A percentile compares a stretch with the other conserved stretches of the same genome.
Conservation (phyloP, 1,284 basidiomycete species). For the Heimioporus retisporus region DNA sequence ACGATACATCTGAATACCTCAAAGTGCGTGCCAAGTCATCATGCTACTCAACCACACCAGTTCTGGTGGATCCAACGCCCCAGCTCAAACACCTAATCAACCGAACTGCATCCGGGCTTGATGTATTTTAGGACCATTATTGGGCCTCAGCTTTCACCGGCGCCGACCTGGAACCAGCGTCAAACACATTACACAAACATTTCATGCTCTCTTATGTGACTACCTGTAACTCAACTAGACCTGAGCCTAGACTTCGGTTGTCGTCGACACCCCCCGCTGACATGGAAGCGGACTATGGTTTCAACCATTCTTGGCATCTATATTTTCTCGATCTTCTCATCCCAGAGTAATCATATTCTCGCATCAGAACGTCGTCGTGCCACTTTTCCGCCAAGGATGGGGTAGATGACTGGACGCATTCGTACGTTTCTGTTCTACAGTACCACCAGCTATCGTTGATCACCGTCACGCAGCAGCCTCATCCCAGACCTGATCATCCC, state of each 20-base stretch:
- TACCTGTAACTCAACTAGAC: constrained; percentile 54
- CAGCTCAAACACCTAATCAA: constrained; percentile 96
- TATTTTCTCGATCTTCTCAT: constrained; percentile 23
- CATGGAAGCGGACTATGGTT: background rate
- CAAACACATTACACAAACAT: constrained; percentile 18
- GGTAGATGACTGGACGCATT: constrained; percentile 2
- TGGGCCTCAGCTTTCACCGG: constrained; percentile 64
- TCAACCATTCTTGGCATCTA: background rate
- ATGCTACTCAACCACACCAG: background rate
- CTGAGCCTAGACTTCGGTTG: constrained; percentile 67
- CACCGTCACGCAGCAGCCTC: constrained; percentile 17
- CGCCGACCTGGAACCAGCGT: background rate
- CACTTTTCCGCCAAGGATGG: constrained; percentile 6
- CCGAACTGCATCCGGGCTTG: constrained; percentile 87
- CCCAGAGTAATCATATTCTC: constrained; percentile 21
- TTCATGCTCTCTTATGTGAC: constrained; percentile 64
- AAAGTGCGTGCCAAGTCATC: constrained; percentile 57
- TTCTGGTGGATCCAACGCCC: too few species aligned
- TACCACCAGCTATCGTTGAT: constrained; percentile 13
- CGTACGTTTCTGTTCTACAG: constrained; percentile 16
- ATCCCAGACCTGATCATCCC: constrained; percentile 81
- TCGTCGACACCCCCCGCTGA: constrained; percentile 45
- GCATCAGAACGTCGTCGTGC: constrained; percentile 16
- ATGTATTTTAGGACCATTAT: constrained; percentile 45
- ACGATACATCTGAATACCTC: constrained; percentile 89